Conservation (phyloP, 352 stramenopile species). For the Phytophthora rubi region DNA sequence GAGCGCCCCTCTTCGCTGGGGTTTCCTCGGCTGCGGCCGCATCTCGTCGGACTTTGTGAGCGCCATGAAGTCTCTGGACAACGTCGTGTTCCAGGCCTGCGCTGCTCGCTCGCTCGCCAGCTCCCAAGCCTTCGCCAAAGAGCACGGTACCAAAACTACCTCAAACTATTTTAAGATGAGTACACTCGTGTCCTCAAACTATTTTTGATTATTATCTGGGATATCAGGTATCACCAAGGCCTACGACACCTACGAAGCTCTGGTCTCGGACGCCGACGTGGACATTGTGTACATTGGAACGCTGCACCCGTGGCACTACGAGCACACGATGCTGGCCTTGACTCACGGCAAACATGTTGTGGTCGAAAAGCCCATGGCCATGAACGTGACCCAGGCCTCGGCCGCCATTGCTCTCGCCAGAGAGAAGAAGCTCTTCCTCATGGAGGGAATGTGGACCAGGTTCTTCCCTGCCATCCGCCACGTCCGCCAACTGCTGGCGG, state of each 20-base stretch:
- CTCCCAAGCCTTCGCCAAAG: constrained; percentile 43
- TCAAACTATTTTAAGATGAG: not conserved
- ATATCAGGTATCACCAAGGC: constrained; percentile 46
- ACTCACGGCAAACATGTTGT: constrained; percentile 85
- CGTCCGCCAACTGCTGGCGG: constrained; percentile 47
- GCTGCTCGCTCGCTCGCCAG: constrained; percentile 47
- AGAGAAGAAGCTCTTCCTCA: constrained; percentile 69
- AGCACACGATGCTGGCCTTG: constrained; percentile 71
- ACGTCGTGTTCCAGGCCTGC: constrained; percentile 44
- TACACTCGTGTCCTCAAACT: not conserved
- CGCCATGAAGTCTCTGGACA: constrained; percentile 43
- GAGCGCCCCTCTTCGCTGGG: constrained; percentile 43
- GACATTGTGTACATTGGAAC: constrained; percentile 92
- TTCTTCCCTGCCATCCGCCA: constrained; percentile 81
- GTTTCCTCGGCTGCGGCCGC: constrained; percentile 59
- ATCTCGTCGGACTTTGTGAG: constrained; percentile 59
- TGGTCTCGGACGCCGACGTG: constrained; percentile 72
- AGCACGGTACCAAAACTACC: constrained; percentile 25
- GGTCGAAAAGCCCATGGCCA: constrained; percentile 90
- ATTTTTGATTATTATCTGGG: not conserved
- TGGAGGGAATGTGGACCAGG: constrained; percentile 90
- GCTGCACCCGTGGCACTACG: constrained; percentile 81
- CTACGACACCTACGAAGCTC: constrained; percentile 86
- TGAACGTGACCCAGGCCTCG: constrained; percentile 76
- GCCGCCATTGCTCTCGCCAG: constrained; percentile 60